Conservation (phyloP, 129 eudicot species). For the Ambrosia trifida region DNA sequence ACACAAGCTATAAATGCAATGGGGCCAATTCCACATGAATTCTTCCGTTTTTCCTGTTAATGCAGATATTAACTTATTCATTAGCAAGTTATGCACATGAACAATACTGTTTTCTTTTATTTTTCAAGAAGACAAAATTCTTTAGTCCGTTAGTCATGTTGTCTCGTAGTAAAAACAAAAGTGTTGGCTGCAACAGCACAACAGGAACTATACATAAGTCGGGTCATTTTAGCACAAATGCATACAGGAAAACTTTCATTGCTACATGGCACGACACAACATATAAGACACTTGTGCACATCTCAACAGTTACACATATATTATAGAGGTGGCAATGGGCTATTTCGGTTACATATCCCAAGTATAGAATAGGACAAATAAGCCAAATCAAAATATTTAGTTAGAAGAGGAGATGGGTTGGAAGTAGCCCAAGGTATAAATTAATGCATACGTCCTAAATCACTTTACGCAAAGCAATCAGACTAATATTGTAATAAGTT, state of each 20-base stretch:
- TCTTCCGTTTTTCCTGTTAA: slow-evolving; percentile 63
- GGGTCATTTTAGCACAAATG: slow-evolving; percentile 20
- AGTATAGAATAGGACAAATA: background rate
- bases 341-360: background rate
- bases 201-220: slow-evolving; percentile 8
- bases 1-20: slow-evolving; percentile 84
- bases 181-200: slow-evolving; percentile 1
- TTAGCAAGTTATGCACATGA: slow-evolving; percentile 15
- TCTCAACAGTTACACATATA: background rate
- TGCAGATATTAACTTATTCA: background rate
- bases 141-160: slow-evolving; percentile 14
- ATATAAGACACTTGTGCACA: slow-evolving; percentile 7
- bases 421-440: background rate
- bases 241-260: background rate
- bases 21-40: slow-evolving; percentile 82
- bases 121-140: background rate
- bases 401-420: background rate
- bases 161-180: background rate
- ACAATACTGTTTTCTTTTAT: slow-evolving; percentile 14
- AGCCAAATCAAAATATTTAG: background rate
- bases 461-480: background rate
- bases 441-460: background rate
- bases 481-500: background rate
- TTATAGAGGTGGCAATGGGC: slow-evolving; percentile 7
- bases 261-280: slow-evolving; percentile 3